Evolutionary conservation across 1,284 basidiomycete species (phyloP).

Genomic region (Termitomyces sp.): DNA sequence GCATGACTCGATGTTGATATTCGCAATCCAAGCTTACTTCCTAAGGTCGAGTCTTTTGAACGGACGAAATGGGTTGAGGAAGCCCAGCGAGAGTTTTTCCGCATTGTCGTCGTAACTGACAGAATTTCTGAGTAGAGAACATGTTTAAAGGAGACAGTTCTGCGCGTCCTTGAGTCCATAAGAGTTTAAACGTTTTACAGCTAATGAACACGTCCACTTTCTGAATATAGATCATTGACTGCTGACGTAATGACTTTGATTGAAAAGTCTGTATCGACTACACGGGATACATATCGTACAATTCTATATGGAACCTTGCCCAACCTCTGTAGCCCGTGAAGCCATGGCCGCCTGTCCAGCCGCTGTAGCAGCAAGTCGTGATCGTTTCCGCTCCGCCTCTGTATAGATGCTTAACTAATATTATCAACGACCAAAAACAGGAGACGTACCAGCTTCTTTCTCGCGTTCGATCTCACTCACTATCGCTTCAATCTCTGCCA

Average conservation of each 20-base stretch:
- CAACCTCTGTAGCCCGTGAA: conserved; percentile 41
- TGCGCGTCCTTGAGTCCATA: conserved; percentile 16
- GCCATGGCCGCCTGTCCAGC: conserved; percentile 85
- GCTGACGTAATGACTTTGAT: conserved; percentile 15
- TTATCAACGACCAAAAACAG: background rate
- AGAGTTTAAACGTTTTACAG: conserved; percentile 9
- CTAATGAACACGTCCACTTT: conserved; percentile 12
- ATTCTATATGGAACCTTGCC: conserved; percentile 33
- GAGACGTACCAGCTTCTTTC: conserved; percentile 81
- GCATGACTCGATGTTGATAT: conserved; percentile 43
- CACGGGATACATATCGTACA: conserved; percentile 11
- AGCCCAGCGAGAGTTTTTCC: conserved; percentile 94
- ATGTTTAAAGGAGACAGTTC: conserved; percentile 59
- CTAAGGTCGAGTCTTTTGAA: conserved; percentile 58
- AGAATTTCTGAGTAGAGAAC: conserved; percentile 86
- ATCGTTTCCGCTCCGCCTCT: conserved; percentile 85
- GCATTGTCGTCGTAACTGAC: conserved; percentile 92
- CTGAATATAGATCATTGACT: background rate
- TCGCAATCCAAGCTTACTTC: conserved; percentile 69
- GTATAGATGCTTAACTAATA: conserved; percentile 14
- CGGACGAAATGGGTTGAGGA: conserved; percentile 57
- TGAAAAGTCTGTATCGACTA: background rate
- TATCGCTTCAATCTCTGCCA: conserved; percentile 85
- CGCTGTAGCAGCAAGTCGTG: conserved; percentile 71
- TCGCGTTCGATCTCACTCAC: conserved; percentile 90